These are phyloP conservation scores for Lentinula lateritia DNA, from an alignment of 768 basidiomycete genomes.

Conservation along the genomic window DNA sequence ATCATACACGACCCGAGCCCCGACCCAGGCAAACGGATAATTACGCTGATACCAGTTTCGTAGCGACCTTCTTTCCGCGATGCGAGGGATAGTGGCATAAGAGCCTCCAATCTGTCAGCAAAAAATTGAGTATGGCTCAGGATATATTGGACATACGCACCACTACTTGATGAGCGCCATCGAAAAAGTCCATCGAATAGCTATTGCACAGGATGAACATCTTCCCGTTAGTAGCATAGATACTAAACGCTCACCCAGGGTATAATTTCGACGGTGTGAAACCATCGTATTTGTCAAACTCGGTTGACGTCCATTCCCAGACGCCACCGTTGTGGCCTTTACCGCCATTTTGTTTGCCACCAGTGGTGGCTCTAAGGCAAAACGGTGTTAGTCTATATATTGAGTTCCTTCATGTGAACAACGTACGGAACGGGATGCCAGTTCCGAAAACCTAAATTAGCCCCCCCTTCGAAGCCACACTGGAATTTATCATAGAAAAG, in stretches of 20 bases:
- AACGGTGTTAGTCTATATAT: neutral
- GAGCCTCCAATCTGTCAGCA: slow-evolving; percentile 77
- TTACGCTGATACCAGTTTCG: slow-evolving; percentile 92
- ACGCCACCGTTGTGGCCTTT: slow-evolving; percentile 89
- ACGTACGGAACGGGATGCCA: slow-evolving; percentile 93
- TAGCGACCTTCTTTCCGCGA: slow-evolving; percentile 69
- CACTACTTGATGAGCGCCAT: slow-evolving; percentile 79
- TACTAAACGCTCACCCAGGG: slow-evolving; percentile 56
- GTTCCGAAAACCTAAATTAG: slow-evolving; percentile 84
- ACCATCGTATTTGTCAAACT: slow-evolving; percentile 66
- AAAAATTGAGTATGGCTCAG: slow-evolving; percentile 9
- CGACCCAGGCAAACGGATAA: slow-evolving; percentile 87
- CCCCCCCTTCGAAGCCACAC: slow-evolving; percentile 68
- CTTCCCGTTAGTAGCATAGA: neutral
- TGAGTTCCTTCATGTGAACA: neutral
- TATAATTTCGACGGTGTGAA: slow-evolving; percentile 75
- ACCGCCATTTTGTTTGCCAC: slow-evolving; percentile 40
- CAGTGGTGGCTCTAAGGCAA: slow-evolving; percentile 59
- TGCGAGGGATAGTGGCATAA: slow-evolving; percentile 78
- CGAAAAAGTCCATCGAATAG: slow-evolving; percentile 88
- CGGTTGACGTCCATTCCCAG: slow-evolving; percentile 96
- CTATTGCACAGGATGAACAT: slow-evolving; percentile 24
- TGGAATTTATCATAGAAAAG: slow-evolving; percentile 74
- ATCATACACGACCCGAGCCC: slow-evolving; percentile 58
- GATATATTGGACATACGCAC: slow-evolving; percentile 40